A percentile compares a stretch with the other conserved stretches of the same genome.
Conservation (phyloP, 192 early-diverging fungal genomes). For the Gorgonomyces haynaldii region DNA sequence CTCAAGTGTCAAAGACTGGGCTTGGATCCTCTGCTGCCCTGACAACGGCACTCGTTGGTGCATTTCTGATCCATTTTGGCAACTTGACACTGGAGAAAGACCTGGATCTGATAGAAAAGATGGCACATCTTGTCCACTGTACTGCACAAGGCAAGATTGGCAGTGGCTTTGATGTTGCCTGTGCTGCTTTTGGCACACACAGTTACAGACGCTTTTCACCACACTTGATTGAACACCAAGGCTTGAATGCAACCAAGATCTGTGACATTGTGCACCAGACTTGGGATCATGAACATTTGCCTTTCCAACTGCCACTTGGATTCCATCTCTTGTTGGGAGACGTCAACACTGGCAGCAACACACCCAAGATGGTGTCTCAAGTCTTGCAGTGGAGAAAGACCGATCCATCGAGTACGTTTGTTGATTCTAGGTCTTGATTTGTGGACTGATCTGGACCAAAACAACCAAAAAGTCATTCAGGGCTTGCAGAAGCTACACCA, state of each 20-base stretch:
- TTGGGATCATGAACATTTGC: conserved; percentile 52
- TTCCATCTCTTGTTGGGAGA: conserved; percentile 77
- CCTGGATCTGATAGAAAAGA: conserved; percentile 52
- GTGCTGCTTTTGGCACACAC: conserved; percentile 87
- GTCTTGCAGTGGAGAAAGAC: conserved; percentile 74
- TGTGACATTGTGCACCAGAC: conserved; percentile 2
- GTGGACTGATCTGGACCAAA: no score
- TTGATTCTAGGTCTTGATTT: no score
- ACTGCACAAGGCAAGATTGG: conserved; percentile 98
- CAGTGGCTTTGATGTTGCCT: conserved; percentile 88
- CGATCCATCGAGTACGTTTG: no score
- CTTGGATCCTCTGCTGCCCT: conserved; percentile 94
- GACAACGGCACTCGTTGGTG: conserved; percentile 80
- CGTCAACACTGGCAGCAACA: conserved; percentile 86
- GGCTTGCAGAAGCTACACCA: no score
- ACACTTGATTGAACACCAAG: conserved; percentile 22
- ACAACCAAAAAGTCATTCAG: no score
- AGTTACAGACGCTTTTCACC: conserved; percentile 76
- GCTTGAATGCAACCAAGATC: background rate
- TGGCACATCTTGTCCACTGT: conserved; percentile 87
- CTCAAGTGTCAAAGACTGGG: conserved; percentile 87
- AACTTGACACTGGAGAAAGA: conserved; percentile 1
- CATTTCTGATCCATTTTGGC: conserved; percentile 65
- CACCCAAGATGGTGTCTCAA: conserved; percentile 79
- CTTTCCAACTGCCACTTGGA: conserved; percentile 58